Percentiles rank a stretch among this genome's conserved stretches.
Conservation (phyloP, 768 basidiomycete genomes). For the Boletus sp. region DNA sequence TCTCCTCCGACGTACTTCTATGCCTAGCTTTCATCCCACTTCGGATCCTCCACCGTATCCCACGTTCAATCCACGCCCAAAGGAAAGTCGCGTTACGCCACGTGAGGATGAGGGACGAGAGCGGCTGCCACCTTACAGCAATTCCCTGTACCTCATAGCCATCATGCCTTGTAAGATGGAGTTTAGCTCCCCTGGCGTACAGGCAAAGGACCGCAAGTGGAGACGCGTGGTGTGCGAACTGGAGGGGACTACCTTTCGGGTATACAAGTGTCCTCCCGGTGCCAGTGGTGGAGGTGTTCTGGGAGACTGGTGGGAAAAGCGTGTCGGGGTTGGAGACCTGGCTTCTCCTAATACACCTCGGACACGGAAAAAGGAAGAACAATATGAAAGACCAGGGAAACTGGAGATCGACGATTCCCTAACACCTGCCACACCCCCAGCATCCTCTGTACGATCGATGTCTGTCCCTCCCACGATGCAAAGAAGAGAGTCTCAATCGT, state of each 20-base stretch:
- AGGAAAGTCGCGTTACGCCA: slow-evolving; percentile 31
- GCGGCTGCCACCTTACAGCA: slow-evolving; percentile 76
- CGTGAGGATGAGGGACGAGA: slow-evolving; percentile 86
- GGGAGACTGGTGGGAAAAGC: slow-evolving; percentile 77
- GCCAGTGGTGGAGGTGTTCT: slow-evolving; percentile 49
- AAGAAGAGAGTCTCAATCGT: slow-evolving; percentile 27
- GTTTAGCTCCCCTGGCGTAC: slow-evolving; percentile 79
- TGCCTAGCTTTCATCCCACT: slow-evolving; percentile 63
- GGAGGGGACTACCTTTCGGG: slow-evolving; percentile 85
- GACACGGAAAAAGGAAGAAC: slow-evolving; percentile 25
- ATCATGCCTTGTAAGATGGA: slow-evolving; percentile 92
- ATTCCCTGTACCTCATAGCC: slow-evolving; percentile 76
- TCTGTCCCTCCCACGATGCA: slow-evolving; percentile 8
- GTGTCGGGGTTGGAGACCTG: slow-evolving; percentile 70
- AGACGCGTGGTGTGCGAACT: slow-evolving; percentile 82
- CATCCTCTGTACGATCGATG: slow-evolving; percentile 1
- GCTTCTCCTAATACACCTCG: slow-evolving; percentile 29
- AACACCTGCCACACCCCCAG: background rate
- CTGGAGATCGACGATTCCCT: slow-evolving; percentile 16
- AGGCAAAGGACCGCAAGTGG: slow-evolving; percentile 92
- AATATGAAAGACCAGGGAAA: slow-evolving; percentile 26
- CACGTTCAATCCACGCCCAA: slow-evolving; percentile 36
- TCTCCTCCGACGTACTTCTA: slow-evolving; percentile 60
- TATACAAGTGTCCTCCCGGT: slow-evolving; percentile 57
- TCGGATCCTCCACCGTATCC: slow-evolving; percentile 72